A percentile compares a stretch with the other conserved stretches of the same genome.
Evolutionary conservation across 2,329 filamentous ascomycete species (phyloP).

Genomic region (Dryadomyces quercivorus): DNA sequence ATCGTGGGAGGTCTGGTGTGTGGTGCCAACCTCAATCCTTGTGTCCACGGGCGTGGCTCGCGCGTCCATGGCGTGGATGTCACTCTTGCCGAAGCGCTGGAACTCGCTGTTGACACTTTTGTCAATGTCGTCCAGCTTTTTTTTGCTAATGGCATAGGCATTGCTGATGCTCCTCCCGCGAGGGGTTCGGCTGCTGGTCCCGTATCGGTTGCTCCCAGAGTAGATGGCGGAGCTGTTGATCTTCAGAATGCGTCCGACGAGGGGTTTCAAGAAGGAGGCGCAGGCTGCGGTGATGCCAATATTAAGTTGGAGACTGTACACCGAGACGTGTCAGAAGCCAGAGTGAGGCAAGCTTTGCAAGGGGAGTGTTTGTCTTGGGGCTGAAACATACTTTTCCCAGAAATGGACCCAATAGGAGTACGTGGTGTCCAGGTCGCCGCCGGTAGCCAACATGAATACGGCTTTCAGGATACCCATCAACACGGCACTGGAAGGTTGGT

Average conservation of each 20-base stretch:
- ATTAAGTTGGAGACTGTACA: conserved; percentile 15
- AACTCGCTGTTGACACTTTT: neutral
- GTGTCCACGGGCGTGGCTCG: neutral
- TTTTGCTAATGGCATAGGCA: neutral
- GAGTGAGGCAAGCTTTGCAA: neutral
- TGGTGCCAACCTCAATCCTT: neutral
- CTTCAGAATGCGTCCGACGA: conserved; percentile 11
- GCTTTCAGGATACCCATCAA: conserved; percentile 19
- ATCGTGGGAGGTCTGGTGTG: neutral
- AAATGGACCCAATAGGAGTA: conserved; percentile 10
- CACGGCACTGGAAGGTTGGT: conserved; percentile 13
- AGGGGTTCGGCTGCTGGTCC: neutral
- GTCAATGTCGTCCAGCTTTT: neutral
- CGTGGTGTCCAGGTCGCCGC: conserved; percentile 16
- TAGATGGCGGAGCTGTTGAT: conserved; percentile 1
- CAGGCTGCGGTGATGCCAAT: conserved; percentile 16
- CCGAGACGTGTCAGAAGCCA: neutral
- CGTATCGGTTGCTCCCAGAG: neutral
- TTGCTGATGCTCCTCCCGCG: neutral
- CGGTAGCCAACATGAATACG: conserved; percentile 18
- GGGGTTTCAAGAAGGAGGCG: conserved; percentile 15
- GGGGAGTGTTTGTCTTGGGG: neutral
- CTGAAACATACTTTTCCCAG: conserved; percentile 2
- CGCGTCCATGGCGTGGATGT: neutral
- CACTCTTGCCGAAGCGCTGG: neutral